phyloP scores from a whole-genome alignment of 805 yeast species.

The Pichia phayaonensis region DNA sequence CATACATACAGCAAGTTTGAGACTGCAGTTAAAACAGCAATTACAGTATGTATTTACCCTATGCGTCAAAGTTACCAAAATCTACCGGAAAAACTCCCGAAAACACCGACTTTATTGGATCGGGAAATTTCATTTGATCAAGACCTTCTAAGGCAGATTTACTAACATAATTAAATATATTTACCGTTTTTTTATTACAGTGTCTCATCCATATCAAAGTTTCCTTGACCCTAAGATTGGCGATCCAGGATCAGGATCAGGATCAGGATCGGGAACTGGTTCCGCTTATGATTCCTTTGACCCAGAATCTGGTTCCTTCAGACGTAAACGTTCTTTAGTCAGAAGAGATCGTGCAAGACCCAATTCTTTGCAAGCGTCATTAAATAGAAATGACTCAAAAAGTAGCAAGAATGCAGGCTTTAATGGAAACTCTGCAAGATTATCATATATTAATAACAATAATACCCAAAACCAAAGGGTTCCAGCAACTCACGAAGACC shows the following conservation, averaged over 20 bases:
- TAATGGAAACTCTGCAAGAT: constrained; percentile 1
- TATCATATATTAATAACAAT: not conserved
- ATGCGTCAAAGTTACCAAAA: not conserved
- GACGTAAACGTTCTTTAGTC: constrained; percentile 63
- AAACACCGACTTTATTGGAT: no score
- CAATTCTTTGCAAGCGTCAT: constrained; percentile 2
- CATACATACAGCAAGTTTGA: not conserved
- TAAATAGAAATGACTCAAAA: constrained; percentile 5
- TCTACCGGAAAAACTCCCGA: not conserved
- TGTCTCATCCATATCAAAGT: not conserved
- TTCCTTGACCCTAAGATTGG: not conserved
- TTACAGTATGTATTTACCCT: not conserved
- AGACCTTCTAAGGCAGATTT: not conserved
- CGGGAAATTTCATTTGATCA: not conserved
- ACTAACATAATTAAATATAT: not conserved
- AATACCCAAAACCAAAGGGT: not conserved
- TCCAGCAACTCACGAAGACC: not conserved
- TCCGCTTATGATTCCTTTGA: constrained; percentile 14
- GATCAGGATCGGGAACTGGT: not conserved
- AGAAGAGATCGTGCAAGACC: constrained; percentile 69
- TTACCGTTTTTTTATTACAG: not conserved
- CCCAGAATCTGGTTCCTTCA: constrained; percentile 29
- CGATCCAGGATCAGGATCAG: not conserved
- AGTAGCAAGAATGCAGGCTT: not conserved
- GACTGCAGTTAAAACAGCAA: not conserved